A percentile compares a stretch with the other conserved stretches of the same genome.
phyloP scores from a whole-genome alignment of 1,284 basidiomycete species.

The Violaceomyces palustris region DNA sequence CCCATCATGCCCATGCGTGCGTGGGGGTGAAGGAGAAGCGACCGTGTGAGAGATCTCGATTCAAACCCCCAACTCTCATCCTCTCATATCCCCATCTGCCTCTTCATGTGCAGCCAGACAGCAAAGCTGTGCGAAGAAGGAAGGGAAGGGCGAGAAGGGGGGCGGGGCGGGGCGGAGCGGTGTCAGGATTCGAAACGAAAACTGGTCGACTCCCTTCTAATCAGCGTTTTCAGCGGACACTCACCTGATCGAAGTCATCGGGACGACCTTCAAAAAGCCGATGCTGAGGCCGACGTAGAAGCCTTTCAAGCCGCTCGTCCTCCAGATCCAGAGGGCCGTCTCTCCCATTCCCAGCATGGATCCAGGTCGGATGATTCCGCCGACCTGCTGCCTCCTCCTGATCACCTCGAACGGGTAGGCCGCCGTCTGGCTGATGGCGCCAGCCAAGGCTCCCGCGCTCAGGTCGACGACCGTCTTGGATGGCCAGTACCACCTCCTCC shows the following conservation, averaged over 20 bases:
- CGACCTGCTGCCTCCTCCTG: slow-evolving; percentile 90
- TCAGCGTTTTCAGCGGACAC: neutral
- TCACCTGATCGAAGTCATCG: slow-evolving; percentile 66
- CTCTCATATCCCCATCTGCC: slow-evolving; percentile 46
- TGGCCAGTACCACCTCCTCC: slow-evolving; percentile 32
- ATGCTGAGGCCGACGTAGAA: slow-evolving; percentile 92
- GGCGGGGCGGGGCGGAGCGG: neutral
- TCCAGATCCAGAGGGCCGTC: slow-evolving; percentile 61
- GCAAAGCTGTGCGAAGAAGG: slow-evolving; percentile 31
- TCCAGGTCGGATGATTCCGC: slow-evolving; percentile 56
- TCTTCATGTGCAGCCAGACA: slow-evolving; percentile 50
- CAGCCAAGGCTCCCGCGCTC: slow-evolving; percentile 81
- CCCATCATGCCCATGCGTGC: too few relatives aligned
- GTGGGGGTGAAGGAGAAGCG: too few relatives aligned
- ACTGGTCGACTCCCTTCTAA: neutral
- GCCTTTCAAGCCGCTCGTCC: slow-evolving; percentile 69
- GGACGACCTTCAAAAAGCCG: slow-evolving; percentile 92
- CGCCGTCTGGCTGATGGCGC: slow-evolving; percentile 78
- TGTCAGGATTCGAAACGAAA: neutral
- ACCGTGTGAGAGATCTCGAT: too few relatives aligned
- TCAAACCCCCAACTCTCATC: too few relatives aligned
- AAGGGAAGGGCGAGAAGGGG: neutral
- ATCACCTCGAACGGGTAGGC: slow-evolving; percentile 97
- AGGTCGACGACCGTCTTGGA: slow-evolving; percentile 59
- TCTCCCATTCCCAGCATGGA: slow-evolving; percentile 45